phyloP scores from a whole-genome alignment of 805 yeast genomes.

The Myxozyma sirexii region DNA sequence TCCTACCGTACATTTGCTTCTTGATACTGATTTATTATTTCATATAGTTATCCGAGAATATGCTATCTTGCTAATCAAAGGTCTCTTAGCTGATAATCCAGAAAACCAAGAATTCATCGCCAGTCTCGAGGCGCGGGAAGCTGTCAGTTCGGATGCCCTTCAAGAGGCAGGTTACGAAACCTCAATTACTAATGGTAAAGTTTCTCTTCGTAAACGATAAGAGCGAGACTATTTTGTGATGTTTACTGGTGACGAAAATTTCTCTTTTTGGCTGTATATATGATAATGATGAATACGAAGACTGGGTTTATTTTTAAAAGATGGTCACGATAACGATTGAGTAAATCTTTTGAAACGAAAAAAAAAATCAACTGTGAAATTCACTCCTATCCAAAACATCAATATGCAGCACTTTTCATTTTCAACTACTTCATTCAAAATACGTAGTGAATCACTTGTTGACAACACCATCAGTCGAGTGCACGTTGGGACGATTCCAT shows the following conservation, averaged over 20 bases:
- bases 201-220: conserved; percentile 50
- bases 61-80: conserved; percentile 75
- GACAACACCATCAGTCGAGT: conserved; percentile 15
- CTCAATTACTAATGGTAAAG: conserved; percentile 70
- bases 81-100: conserved; percentile 62
- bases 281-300: no score
- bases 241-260: no score
- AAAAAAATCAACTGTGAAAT: not conserved
- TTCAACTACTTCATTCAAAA: no score
- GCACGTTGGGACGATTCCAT: conserved; percentile 33
- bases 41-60: conserved; percentile 56
- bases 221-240: no score
- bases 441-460: not conserved
- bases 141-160: conserved; percentile 58
- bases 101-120: conserved; percentile 79
- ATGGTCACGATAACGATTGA: no score
- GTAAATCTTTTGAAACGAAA: no score
- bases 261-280: no score
- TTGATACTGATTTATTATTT: no score
- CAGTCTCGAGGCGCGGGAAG: conserved; percentile 70
- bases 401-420: no score
- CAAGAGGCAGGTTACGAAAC: conserved; percentile 55
- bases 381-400: not conserved
- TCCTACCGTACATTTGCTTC: no score
- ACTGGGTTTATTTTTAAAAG: no score